Conservation (phyloP, 2,329 filamentous ascomycete species). For the Paecilomyces niveus region DNA sequence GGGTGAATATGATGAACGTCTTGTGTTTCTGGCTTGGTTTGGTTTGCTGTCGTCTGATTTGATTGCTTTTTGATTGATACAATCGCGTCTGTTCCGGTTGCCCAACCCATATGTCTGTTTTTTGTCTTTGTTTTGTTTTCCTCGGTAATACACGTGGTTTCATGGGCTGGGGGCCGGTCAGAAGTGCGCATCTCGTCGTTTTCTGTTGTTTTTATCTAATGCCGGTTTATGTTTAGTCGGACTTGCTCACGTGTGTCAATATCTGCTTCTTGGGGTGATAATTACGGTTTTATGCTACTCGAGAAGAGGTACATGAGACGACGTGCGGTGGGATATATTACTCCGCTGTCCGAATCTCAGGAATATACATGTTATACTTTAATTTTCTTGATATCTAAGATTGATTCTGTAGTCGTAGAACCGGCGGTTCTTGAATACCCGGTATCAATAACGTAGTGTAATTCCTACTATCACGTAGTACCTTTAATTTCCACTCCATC, state of each 20-base stretch:
- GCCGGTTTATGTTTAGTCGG: conserved; percentile 4
- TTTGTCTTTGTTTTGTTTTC: conserved; percentile 7
- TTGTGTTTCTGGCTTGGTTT: conserved; percentile 5
- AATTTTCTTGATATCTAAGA: neutral
- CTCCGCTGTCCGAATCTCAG: neutral
- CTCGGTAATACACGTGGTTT: conserved; percentile 8
- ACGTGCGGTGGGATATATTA: neutral
- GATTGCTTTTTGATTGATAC: conserved; percentile 37
- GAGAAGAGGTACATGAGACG: neutral
- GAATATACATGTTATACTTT: neutral
- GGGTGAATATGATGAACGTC: conserved; percentile 1
- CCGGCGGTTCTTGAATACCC: too few relatives aligned
- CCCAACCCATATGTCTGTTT: conserved; percentile 18
- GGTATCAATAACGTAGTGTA: too few relatives aligned
- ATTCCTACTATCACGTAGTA: too few relatives aligned
- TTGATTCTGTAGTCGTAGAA: neutral
- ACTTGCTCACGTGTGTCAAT: conserved; percentile 5
- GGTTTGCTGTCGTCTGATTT: conserved; percentile 2
- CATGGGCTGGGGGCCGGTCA: conserved; percentile 31
- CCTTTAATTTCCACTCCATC: too few relatives aligned
- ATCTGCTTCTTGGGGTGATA: neutral
- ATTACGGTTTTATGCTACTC: neutral
- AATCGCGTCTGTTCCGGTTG: conserved; percentile 38
- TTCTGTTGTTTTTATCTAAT: conserved; percentile 12
- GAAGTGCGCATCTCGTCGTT: conserved; percentile 39